phyloP scores from a whole-genome alignment of 2,329 filamentous ascomycete genomes.

The Fusarium ramigenum region DNA sequence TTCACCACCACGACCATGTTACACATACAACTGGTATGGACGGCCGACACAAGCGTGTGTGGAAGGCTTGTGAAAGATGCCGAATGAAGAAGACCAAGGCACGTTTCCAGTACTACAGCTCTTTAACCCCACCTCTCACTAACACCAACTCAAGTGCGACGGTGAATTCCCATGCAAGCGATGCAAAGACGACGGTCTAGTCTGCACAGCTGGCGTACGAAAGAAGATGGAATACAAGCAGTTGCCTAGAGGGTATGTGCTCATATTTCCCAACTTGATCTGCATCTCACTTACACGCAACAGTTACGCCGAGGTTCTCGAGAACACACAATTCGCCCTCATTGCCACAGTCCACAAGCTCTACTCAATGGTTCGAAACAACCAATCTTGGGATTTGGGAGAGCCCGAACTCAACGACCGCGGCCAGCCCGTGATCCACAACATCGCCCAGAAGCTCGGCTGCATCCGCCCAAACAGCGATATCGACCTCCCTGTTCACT shows the following conservation, averaged over 20 bases:
- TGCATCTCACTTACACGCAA: conserved; percentile 32
- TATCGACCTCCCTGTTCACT: conserved; percentile 65
- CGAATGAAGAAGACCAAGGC: conserved; percentile 78
- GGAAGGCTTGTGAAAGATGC: conserved; percentile 74
- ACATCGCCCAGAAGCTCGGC: conserved; percentile 71
- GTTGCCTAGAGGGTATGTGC: conserved; percentile 66
- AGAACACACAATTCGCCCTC: conserved; percentile 71
- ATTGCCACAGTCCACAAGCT: conserved; percentile 73
- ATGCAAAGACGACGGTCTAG: conserved; percentile 71
- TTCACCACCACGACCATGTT: conserved; percentile 51
- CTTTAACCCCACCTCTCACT: conserved; percentile 8
- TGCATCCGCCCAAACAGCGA: conserved; percentile 71
- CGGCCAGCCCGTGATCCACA: conserved; percentile 71
- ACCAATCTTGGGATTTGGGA: conserved; percentile 68
- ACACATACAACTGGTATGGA: conserved; percentile 54
- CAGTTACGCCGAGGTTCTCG: conserved; percentile 71
- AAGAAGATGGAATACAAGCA: conserved; percentile 78
- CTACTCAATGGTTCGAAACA: conserved; percentile 69
- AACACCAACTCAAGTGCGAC: conserved; percentile 60
- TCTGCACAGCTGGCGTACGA: conserved; percentile 69
- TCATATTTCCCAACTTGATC: neutral
- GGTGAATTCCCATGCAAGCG: conserved; percentile 73
- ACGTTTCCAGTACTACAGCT: conserved; percentile 19
- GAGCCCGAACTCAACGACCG: conserved; percentile 71
- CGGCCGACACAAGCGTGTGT: conserved; percentile 70